Base-by-base conservation (phyloP, 768 basidiomycete species). In the Termitomyces sp. region DNA sequence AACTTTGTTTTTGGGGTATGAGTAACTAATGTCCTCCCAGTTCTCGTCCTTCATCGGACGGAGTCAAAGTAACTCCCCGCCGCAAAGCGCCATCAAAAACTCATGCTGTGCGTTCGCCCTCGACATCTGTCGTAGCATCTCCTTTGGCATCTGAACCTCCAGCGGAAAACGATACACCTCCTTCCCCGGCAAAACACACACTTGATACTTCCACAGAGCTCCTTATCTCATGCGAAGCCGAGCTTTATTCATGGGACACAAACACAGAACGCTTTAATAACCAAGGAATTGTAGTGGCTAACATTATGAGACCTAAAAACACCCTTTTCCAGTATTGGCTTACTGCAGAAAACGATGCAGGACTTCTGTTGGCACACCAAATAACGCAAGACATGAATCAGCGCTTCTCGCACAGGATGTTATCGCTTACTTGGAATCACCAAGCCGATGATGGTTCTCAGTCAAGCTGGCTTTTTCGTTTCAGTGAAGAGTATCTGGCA, bases 361-460 rank as follows among this genome's bases (percentile, higher is more conserved):
- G 78, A 1, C 72, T 79, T 48, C 61, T 80, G 32, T 75, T 92
- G 49, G 81, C 80, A 28, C 92, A 93, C 73, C 75, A 74, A 62
- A 79, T 93, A 53, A 71, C 77, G 23, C 75, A 82, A 5, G 81
- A 88, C 41, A 87, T 91, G 84, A 93, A 90, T 65, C 85, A 86
- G 65, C 79, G 81, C 38, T 88, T 83, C 79, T 81, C 87, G 6
- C 71, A 72, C 35, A 82, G 80, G 58, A 80, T 85, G 69, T 69
- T 72, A 50, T 90, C 95, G 4, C 80, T 98, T 66, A 95, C 95
- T 33, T 98, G 97, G 91, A 96, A 95, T 64, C 79, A 93, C 69
- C 69, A 81, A 44, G 77, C 77, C 43, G 79, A 79, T n/a, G 72
- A 76, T 33, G 79, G 79, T 32, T 72, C 72, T 26, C 81, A 84